Evolutionary conservation across 306 rosid species (phyloP), one percentile per base, ranked within the genome.

Genomic region (Fragaria ananassa): DNA sequence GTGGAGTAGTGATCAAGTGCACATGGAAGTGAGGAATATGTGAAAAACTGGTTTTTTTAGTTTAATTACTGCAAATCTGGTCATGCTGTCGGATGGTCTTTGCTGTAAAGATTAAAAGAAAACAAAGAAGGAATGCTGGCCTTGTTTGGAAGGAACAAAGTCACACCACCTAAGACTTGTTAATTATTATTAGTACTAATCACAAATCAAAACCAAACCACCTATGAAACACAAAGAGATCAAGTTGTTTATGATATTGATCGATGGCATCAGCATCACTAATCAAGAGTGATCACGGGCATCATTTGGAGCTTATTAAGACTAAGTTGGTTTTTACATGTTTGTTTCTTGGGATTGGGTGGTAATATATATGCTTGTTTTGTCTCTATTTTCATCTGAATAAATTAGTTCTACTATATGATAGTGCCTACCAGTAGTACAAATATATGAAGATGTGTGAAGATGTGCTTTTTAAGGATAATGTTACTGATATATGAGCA

Each of bases 61-160:
- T 46, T 4, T 35, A 54, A 39, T 78, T 84, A 81, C 51, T 85
- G 80, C 64, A 83, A 75, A 83, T 87, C 83, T 86, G 91, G 83
- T 81, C 86, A 84, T 74, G 47, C 2, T 89, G 93, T 90, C 88
- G 82, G 86, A 19, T 25, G 34, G 82, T 75, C 85, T 86, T 83
- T 76, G 71, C 62, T 39, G 74, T 76, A 78, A 88, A 85, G 80
- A 85, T 78, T 76, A 77, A 81, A 75, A 79, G 74, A 75, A 64
- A 81, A 64, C 71, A 66, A 76, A 83, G 80, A 68, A 78, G 74
- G 64, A 46, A 73, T 60, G 83, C 70, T 86, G 89, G 88, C 89
- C 84, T 83, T 89, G 74, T 79, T 81, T 85, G 90, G 86, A 86
- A 85, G 89, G 80, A 87, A 85, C 90, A 86, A 76, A 80, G 66